These are phyloP conservation scores for Diplotaxis tenuifolia DNA, from an alignment of 345 rosid species.

Conservation along the genomic window DNA sequence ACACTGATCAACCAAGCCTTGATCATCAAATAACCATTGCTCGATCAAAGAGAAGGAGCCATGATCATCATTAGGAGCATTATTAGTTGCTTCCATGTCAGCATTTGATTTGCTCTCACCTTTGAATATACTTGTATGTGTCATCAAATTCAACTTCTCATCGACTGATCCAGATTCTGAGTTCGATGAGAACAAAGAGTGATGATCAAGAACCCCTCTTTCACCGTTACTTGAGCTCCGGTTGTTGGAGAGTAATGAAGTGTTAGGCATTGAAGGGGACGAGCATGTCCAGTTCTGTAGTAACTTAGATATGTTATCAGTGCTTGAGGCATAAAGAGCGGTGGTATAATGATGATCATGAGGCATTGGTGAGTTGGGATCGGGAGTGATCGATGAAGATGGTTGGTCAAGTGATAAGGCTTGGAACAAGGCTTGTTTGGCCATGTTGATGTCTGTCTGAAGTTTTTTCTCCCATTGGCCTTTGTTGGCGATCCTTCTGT, in stretches of 20 bases:
- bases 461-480: slow-evolving; percentile 92
- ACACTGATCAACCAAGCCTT: slow-evolving; percentile 36
- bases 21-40: background rate
- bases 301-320: slow-evolving; percentile 63
- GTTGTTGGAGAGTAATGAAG: slow-evolving; percentile 34
- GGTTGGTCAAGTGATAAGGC: slow-evolving; percentile 72
- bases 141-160: background rate
- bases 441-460: slow-evolving; percentile 84
- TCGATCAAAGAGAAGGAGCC: background rate
- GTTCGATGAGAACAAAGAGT: slow-evolving; percentile 52
- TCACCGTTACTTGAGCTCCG: slow-evolving; percentile 38
- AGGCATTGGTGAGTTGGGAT: slow-evolving; percentile 16
- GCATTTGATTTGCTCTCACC: background rate
- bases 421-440: slow-evolving; percentile 73
- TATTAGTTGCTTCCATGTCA: background rate
- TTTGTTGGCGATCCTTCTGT: slow-evolving; percentile 38
- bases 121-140: background rate
- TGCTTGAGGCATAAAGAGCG: slow-evolving; percentile 53
- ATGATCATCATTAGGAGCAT: background rate
- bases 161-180: slow-evolving; percentile 50
- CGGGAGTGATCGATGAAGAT: slow-evolving; percentile 22
- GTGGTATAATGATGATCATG: slow-evolving; percentile 13
- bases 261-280: slow-evolving; percentile 34
- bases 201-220: slow-evolving; percentile 41
- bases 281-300: slow-evolving; percentile 63